Conservation (phyloP, 352 stramenopile species). For the Pythium grandisporangium region DNA sequence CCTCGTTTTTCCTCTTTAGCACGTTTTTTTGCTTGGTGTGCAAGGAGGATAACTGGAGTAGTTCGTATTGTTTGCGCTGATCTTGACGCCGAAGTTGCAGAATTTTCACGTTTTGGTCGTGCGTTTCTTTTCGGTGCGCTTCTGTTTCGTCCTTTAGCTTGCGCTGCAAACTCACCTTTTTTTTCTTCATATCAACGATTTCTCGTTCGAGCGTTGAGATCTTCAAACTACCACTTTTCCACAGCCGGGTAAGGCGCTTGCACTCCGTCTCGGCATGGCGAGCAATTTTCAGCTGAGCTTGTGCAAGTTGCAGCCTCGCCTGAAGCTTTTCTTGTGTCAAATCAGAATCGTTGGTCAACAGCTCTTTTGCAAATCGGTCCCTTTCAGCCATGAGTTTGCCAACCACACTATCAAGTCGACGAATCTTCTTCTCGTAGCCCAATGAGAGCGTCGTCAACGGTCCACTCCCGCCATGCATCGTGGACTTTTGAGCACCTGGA, state of each 20-base stretch:
- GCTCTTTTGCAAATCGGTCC: slow-evolving; percentile 12
- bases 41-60: slow-evolving; percentile 31
- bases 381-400: slow-evolving; percentile 18
- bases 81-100: slow-evolving; percentile 49
- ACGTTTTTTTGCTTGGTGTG: slow-evolving; percentile 33
- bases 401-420: slow-evolving; percentile 20
- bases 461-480: slow-evolving; percentile 4
- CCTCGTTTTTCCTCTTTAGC: slow-evolving; percentile 56
- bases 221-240: slow-evolving; percentile 28
- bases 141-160: slow-evolving; percentile 27
- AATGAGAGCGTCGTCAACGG: slow-evolving; percentile 20
- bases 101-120: slow-evolving; percentile 31
- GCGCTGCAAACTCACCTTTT: slow-evolving; percentile 28
- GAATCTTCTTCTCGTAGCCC: slow-evolving; percentile 34
- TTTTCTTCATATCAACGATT: slow-evolving; percentile 35
- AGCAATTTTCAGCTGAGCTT: slow-evolving; percentile 23
- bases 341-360: neutral
- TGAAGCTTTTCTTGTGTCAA: slow-evolving; percentile 7
- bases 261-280: slow-evolving; percentile 27
- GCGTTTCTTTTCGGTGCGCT: slow-evolving; percentile 29
- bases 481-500: too few relatives aligned
- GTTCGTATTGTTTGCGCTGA: slow-evolving; percentile 39
- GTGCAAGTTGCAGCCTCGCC: slow-evolving; percentile 13
- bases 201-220: slow-evolving; percentile 39
- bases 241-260: slow-evolving; percentile 18